These are phyloP conservation scores for Kodamaea plutei DNA, from an alignment of 1,139 yeast species.

Conservation along the genomic window DNA sequence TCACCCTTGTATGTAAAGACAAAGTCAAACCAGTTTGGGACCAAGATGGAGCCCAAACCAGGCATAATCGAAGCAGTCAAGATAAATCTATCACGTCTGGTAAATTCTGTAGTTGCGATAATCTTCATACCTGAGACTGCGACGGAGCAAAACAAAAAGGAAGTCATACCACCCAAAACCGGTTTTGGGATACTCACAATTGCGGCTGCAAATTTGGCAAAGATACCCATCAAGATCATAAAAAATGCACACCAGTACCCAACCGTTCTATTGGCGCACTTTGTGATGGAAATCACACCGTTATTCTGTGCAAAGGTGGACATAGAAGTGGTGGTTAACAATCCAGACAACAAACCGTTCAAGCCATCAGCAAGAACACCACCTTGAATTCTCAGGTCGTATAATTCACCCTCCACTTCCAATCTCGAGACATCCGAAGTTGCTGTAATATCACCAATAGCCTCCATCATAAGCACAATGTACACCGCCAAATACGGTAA, in stretches of 20 bases:
- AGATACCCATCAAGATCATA: slow-evolving; percentile 78
- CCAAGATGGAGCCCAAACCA: slow-evolving; percentile 75
- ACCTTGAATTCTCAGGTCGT: slow-evolving; percentile 86
- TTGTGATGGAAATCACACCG: slow-evolving; percentile 87
- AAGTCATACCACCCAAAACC: slow-evolving; percentile 89
- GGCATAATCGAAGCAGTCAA: slow-evolving; percentile 71
- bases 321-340: slow-evolving; percentile 76
- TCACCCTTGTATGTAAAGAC: slow-evolving; percentile 74
- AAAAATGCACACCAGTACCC: slow-evolving; percentile 91
- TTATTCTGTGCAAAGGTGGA: slow-evolving; percentile 91
- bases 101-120: slow-evolving; percentile 69
- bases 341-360: slow-evolving; percentile 68
- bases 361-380: slow-evolving; percentile 82
- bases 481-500: slow-evolving; percentile 81
- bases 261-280: slow-evolving; percentile 80
- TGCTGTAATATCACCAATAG: slow-evolving; percentile 91
- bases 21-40: slow-evolving; percentile 68
- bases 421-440: slow-evolving; percentile 85
- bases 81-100: slow-evolving; percentile 84
- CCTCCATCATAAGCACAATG: slow-evolving; percentile 80
- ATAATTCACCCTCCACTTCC: slow-evolving; percentile 73
- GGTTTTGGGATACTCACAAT: slow-evolving; percentile 80
- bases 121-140: slow-evolving; percentile 86
- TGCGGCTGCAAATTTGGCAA: slow-evolving; percentile 87
- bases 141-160: slow-evolving; percentile 82